These are phyloP conservation scores for Xerocomus amazonicus DNA, from an alignment of 1,284 basidiomycete species.

Conservation along the genomic window DNA sequence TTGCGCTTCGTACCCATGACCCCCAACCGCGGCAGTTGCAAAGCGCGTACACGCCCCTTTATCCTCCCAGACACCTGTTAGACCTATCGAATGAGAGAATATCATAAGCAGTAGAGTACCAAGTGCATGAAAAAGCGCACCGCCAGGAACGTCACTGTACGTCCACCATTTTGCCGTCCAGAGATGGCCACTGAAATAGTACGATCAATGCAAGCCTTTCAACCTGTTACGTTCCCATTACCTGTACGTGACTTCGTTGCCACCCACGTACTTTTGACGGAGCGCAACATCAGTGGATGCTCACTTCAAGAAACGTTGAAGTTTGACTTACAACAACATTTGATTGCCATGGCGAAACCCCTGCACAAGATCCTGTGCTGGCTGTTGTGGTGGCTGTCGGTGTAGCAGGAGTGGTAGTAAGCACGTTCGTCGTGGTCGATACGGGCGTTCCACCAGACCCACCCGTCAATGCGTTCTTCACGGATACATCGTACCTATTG, in stretches of 20 bases:
- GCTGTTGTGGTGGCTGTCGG: conserved; percentile 25
- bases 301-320: background rate
- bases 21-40: conserved; percentile 2
- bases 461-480: conserved; percentile 20
- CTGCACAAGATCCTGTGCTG: conserved; percentile 38
- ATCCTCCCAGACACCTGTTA: conserved; percentile 1
- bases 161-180: conserved; percentile 23
- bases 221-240: background rate
- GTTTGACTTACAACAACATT: conserved; percentile 39
- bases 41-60: conserved; percentile 12
- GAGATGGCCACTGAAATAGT: conserved; percentile 17
- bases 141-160: conserved; percentile 19
- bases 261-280: conserved; percentile 14
- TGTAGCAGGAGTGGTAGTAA: conserved; percentile 13
- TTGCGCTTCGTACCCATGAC: conserved; percentile 2
- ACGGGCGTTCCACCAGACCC: conserved; percentile 9
- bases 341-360: conserved; percentile 46
- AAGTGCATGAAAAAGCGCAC: conserved; percentile 6
- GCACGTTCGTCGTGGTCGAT: conserved; percentile 18
- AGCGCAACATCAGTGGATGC: conserved; percentile 1
- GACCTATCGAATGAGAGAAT: background rate
- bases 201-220: conserved; percentile 1
- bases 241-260: conserved; percentile 23
- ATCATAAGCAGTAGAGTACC: background rate
- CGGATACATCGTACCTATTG: conserved; percentile 22